These are phyloP conservation scores for Sicyos edulis DNA, from an alignment of 306 rosid genomes.

Conservation along the genomic window DNA sequence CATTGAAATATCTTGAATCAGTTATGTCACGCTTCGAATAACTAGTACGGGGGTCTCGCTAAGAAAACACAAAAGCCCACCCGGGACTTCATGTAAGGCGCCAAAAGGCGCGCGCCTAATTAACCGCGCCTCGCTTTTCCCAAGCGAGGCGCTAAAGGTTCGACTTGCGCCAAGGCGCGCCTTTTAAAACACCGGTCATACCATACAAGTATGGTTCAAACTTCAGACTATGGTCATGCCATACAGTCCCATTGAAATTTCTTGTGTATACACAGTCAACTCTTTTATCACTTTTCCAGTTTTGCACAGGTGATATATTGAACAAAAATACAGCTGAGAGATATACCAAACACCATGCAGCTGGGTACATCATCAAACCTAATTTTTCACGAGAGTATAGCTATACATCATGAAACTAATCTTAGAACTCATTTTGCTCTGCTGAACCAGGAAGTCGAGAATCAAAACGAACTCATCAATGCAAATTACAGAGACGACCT, in stretches of 20 bases:
- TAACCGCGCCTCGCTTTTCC: no score
- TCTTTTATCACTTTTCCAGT: background rate
- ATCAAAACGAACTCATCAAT: conserved; percentile 14
- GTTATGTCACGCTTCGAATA: no score
- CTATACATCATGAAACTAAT: conserved; percentile 15
- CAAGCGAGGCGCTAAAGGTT: no score
- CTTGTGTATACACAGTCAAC: background rate
- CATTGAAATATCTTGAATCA: no score
- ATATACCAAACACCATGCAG: background rate
- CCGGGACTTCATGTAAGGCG: no score
- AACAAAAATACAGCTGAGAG: background rate
- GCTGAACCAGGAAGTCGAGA: conserved; percentile 12
- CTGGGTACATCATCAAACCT: conserved; percentile 9
- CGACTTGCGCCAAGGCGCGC: no score
- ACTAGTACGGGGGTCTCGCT: no score
- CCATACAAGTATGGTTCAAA: background rate
- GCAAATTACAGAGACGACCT: conserved; percentile 5
- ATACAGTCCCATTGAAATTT: conserved; percentile 2
- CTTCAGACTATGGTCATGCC: background rate
- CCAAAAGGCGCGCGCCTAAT: no score
- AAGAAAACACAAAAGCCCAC: no score
- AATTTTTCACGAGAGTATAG: conserved; percentile 5
- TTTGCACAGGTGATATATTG: conserved; percentile 2
- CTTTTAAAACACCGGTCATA: no score
- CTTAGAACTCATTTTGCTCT: background rate